A percentile compares a stretch with the other conserved stretches of the same genome.
Evolutionary conservation across 306 rosid species (phyloP).

Genomic region (Comarum palustre): DNA sequence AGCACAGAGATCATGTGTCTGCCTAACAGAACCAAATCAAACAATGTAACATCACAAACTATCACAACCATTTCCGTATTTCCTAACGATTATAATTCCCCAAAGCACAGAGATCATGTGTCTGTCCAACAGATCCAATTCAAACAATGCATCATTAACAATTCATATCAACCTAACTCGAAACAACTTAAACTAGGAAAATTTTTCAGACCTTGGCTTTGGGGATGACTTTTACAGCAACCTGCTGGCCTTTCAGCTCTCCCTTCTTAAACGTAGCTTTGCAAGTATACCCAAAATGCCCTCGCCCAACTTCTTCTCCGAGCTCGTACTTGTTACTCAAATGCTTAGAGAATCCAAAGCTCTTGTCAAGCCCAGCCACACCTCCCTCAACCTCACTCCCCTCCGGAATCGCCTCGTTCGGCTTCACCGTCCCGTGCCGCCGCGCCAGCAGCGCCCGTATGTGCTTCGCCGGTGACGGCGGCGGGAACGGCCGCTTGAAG

Average conservation of each 20-base stretch:
- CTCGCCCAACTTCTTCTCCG: constrained; percentile 86
- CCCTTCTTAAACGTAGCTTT: constrained; percentile 68
- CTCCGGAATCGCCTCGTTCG: constrained; percentile 68
- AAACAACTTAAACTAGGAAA: background rate
- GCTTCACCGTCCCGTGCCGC: constrained; percentile 78
- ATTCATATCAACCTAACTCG: background rate
- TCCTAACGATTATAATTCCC: background rate
- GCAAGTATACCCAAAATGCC: constrained; percentile 88
- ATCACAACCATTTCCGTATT: background rate
- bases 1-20: background rate
- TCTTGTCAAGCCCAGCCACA: constrained; percentile 62
- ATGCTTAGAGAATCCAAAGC: constrained; percentile 82
- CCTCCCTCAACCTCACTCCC: constrained; percentile 52
- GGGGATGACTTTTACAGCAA: constrained; percentile 88
- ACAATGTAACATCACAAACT: background rate
- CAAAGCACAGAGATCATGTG: background rate
- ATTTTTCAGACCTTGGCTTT: constrained; percentile 61
- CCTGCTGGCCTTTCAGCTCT: constrained; percentile 61
- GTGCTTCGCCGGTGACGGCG: constrained; percentile 95
- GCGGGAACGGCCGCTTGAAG: constrained; percentile 64
- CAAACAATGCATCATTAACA: background rate
- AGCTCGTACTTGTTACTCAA: constrained; percentile 67
- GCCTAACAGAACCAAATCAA: constrained; percentile 10
- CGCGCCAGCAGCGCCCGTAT: constrained; percentile 64
- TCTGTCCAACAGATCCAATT: constrained; percentile 12